Base-by-base conservation (phyloP, 306 rosid species). In the Prunus dulcis region DNA sequence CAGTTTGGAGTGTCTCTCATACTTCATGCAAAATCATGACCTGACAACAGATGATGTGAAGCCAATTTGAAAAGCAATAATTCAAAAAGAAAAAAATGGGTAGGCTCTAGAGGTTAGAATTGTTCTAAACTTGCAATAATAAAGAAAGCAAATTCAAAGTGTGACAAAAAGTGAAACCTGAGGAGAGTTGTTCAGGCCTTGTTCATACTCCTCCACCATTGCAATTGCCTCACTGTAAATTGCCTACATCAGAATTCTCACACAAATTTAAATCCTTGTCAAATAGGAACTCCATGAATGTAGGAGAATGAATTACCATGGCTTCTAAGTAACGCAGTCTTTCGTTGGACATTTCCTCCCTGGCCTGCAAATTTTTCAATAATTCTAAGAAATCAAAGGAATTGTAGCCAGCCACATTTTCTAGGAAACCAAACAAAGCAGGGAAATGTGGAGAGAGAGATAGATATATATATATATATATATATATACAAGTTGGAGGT, bases 301-400 rank as follows among this genome's bases (percentile, higher is more conserved):
- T 41, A 30, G 53, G 27, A 63, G 23, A 43, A 17, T 58, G 15
- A 58, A 22, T 43, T 47, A 92, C 99, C 97, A 87, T 89, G 69
- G 96, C 88, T 89, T 95, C 97, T 83, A 92, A 75, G 80, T 92
- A 92, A 19, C 96, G 92, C 68, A 84, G 84, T 78, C 97, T 87
- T 78, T 95, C 97, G 88, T 92, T 79, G 75, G 88, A 89, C 99
- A 95, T 95, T 88, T 91, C 99, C 89, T 92, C 97, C 84, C 97
- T 91, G 18, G 96, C 99, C 98, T 95, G 88, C 81, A 86, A 78
- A n/a, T 67, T 60, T 67, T 41, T 27, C 63, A 9, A 41, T 9
- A 13, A 25, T 20, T 19, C 34, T 60, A 53, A 45, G 2, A 28
- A 67, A 73, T 43, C 64, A 30, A 63, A 10, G n/a, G 43, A 38